These are phyloP conservation scores for Suillus clintonianus DNA, from an alignment of 768 basidiomycete genomes.

Conservation along the genomic window DNA sequence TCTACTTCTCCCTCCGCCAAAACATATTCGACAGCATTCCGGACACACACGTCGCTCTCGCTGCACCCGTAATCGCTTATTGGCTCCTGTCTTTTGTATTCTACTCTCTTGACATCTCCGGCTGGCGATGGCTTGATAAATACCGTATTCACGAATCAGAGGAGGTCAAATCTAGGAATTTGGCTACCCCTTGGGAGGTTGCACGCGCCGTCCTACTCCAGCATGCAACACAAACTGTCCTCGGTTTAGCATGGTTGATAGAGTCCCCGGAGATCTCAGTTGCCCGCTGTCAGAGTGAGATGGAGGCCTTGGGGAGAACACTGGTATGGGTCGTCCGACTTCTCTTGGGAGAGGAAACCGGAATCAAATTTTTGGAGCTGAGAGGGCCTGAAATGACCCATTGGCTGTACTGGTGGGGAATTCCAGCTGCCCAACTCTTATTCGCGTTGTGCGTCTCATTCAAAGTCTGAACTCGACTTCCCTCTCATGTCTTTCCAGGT, in stretches of 20 bases:
- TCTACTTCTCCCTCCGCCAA: slow-evolving; percentile 53
- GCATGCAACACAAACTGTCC: slow-evolving; percentile 77
- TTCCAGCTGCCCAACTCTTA: slow-evolving; percentile 72
- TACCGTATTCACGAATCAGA: slow-evolving; percentile 87
- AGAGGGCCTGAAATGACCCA: slow-evolving; percentile 51
- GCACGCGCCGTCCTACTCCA: slow-evolving; percentile 82
- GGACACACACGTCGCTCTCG: slow-evolving; percentile 72
- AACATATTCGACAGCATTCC: slow-evolving; percentile 57
- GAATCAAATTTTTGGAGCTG: slow-evolving; percentile 34
- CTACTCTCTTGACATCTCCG: slow-evolving; percentile 76
- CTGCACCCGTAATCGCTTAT: slow-evolving; percentile 78
- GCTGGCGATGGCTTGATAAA: slow-evolving; percentile 76
- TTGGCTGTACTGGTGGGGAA: slow-evolving; percentile 90
- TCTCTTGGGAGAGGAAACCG: slow-evolving; percentile 44
- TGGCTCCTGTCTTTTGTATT: slow-evolving; percentile 84
- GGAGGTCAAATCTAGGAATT: slow-evolving; percentile 76
- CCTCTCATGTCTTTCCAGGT: slow-evolving; percentile 46
- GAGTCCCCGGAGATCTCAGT: slow-evolving; percentile 35
- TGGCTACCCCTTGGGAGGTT: slow-evolving; percentile 71
- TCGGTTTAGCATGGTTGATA: slow-evolving; percentile 72
- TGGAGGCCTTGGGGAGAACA: slow-evolving; percentile 42
- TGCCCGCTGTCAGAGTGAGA: slow-evolving; percentile 42
- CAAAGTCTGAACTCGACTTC: background rate
- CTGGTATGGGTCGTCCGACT: slow-evolving; percentile 41
- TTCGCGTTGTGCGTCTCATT: slow-evolving; percentile 76